phyloP scores from a whole-genome alignment of 2,329 filamentous ascomycete genomes.

The Aspergillus sp. region DNA sequence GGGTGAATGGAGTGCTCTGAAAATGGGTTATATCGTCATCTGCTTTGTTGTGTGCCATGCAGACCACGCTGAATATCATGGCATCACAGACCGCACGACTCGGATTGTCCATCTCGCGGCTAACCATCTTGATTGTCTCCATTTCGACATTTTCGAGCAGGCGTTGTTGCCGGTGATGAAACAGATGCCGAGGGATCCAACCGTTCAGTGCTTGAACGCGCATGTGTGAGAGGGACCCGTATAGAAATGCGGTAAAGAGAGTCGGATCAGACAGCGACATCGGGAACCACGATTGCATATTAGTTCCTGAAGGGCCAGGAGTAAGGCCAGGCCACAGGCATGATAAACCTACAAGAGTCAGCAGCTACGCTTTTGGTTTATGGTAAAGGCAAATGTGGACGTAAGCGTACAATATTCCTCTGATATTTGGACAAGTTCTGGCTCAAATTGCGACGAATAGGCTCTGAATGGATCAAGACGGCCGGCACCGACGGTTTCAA shows the following conservation, averaged over 20 bases:
- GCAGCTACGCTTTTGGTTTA: neutral
- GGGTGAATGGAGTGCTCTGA: conserved; percentile 29
- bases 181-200: conserved; percentile 21
- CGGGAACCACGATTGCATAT: conserved; percentile 28
- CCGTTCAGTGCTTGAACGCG: conserved; percentile 31
- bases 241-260: conserved; percentile 34
- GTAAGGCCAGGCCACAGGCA: conserved; percentile 32
- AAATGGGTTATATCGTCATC: conserved; percentile 15
- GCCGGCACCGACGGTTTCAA: conserved; percentile 23
- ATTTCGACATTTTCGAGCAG: conserved; percentile 28
- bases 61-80: conserved; percentile 37
- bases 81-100: conserved; percentile 34
- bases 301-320: conserved; percentile 13
- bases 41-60: conserved; percentile 34
- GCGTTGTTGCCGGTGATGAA: conserved; percentile 23
- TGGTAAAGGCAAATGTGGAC: neutral
- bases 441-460: conserved; percentile 22
- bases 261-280: conserved; percentile 29
- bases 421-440: conserved; percentile 24
- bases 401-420: conserved; percentile 28
- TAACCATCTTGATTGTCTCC: conserved; percentile 38
- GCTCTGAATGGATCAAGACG: conserved; percentile 30
- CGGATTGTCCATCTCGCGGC: conserved; percentile 33
- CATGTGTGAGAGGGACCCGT: conserved; percentile 32
- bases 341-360: conserved; percentile 19